These are phyloP conservation scores for Xylariales sp. DNA, from an alignment of 2,329 filamentous ascomycete genomes.

Conservation along the genomic window DNA sequence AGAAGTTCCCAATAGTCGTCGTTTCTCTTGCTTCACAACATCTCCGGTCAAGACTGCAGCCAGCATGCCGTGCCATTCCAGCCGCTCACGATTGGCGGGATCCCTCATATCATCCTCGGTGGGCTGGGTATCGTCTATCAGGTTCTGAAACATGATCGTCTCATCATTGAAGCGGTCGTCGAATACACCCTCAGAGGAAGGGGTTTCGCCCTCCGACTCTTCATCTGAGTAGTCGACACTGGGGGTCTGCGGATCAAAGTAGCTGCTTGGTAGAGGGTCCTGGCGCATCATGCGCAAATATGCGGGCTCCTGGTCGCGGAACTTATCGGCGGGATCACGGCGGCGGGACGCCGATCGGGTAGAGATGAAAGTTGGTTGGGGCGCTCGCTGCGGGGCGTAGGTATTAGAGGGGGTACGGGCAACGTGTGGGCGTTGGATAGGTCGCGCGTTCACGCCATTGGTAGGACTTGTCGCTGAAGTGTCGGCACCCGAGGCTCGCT, in stretches of 20 bases:
- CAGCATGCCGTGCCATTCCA: constrained; percentile 99
- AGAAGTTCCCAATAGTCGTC: constrained; percentile 84
- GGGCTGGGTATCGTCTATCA: constrained; percentile 82
- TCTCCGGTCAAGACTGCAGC: constrained; percentile 95
- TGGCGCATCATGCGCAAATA: constrained; percentile 93
- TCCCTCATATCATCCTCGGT: constrained; percentile 91
- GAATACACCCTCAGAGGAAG: constrained; percentile 83
- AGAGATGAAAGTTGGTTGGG: constrained; percentile 55
- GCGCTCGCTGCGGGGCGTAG: constrained; percentile 75
- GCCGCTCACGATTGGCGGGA: constrained; percentile 84
- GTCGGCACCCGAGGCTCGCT: constrained; percentile 53
- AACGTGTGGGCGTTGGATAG: constrained; percentile 75
- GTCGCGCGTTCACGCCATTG: constrained; percentile 56
- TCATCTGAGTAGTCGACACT: constrained; percentile 78
- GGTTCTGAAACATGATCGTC: constrained; percentile 83
- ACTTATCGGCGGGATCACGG: constrained; percentile 61
- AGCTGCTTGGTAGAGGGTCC: constrained; percentile 70
- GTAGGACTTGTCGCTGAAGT: constrained; percentile 45
- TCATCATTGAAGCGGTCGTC: constrained; percentile 93
- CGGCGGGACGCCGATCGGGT: constrained; percentile 58
- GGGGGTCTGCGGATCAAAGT: constrained; percentile 79
- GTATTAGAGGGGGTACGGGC: constrained; percentile 81
- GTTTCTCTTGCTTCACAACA: constrained; percentile 98
- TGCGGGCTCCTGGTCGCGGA: constrained; percentile 87
- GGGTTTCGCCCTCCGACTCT: constrained; percentile 90